These are phyloP conservation scores for Petasospora fabianii DNA, from an alignment of 1,139 yeast genomes.

Conservation along the genomic window DNA sequence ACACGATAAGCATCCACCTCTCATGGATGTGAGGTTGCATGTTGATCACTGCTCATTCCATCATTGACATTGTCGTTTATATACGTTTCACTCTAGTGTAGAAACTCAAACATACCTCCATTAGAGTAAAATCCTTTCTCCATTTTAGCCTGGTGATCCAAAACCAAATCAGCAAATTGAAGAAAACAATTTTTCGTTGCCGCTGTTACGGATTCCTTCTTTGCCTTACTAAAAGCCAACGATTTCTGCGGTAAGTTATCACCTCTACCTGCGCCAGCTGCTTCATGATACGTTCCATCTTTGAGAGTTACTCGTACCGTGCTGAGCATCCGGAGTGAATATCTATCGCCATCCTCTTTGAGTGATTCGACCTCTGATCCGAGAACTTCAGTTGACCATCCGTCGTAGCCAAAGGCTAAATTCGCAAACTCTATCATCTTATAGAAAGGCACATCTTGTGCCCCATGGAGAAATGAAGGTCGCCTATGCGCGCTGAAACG, in stretches of 20 bases:
- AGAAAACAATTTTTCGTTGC: constrained; percentile 38
- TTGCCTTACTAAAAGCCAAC: constrained; percentile 41
- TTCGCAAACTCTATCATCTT: constrained; percentile 33
- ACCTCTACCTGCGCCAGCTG: constrained; percentile 41
- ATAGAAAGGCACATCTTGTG: constrained; percentile 19
- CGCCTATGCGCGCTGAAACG: constrained; percentile 7
- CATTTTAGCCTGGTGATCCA: constrained; percentile 31
- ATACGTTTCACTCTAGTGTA: not conserved
- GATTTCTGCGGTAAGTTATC: constrained; percentile 33
- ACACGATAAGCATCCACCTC: too few relatives aligned
- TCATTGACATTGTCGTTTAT: not conserved
- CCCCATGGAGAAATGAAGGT: constrained; percentile 3
- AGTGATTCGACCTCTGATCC: constrained; percentile 8
- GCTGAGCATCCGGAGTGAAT: constrained; percentile 24
- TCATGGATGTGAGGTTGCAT: too few relatives aligned
- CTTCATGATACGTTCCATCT: constrained; percentile 47
- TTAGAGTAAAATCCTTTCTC: constrained; percentile 27
- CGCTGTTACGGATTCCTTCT: constrained; percentile 51
- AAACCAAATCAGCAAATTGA: constrained; percentile 28
- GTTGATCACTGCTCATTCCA: not conserved
- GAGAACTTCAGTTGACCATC: constrained; percentile 43
- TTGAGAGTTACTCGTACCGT: constrained; percentile 39
- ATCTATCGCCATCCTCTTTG: constrained; percentile 4
- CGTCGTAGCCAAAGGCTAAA: constrained; percentile 46
- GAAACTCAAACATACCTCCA: constrained; percentile 11